These are phyloP conservation scores for Pythium vanterpoolii DNA, from an alignment of 352 stramenopile genomes.

Conservation along the genomic window DNA sequence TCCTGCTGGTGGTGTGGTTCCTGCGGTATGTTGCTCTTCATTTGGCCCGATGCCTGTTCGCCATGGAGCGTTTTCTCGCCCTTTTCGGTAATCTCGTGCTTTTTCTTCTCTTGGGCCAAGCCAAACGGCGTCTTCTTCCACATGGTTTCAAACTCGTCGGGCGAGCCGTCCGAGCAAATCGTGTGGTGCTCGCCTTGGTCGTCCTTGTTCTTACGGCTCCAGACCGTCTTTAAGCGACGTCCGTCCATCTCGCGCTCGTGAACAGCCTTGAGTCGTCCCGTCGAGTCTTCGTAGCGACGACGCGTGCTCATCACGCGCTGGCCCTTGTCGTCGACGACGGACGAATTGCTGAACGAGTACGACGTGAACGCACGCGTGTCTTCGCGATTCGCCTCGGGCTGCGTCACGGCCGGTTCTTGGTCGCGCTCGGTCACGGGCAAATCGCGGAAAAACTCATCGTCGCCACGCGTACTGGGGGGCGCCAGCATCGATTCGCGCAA, in stretches of 20 bases:
- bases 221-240: constrained; percentile 69
- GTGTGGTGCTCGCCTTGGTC: constrained; percentile 64
- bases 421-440: constrained; percentile 40
- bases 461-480: constrained; percentile 28
- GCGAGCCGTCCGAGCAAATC: constrained; percentile 47
- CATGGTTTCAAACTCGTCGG: constrained; percentile 73
- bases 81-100: constrained; percentile 47
- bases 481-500: constrained; percentile 34
- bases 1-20: too few species aligned
- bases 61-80: constrained; percentile 22
- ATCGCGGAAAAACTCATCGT: constrained; percentile 85
- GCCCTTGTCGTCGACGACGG: constrained; percentile 66
- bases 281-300: constrained; percentile 83
- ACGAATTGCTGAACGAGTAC: constrained; percentile 78
- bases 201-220: constrained; percentile 60
- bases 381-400: constrained; percentile 32
- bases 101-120: constrained; percentile 62
- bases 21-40: neutral
- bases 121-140: constrained; percentile 71
- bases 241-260: constrained; percentile 72
- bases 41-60: neutral
- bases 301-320: constrained; percentile 60
- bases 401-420: constrained; percentile 22
- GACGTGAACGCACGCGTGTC: constrained; percentile 49
- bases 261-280: constrained; percentile 71